Evolutionary conservation across 805 yeast species (phyloP), one percentile per base, ranked within the genome.

Genomic region (Peterozyma toletana): DNA sequence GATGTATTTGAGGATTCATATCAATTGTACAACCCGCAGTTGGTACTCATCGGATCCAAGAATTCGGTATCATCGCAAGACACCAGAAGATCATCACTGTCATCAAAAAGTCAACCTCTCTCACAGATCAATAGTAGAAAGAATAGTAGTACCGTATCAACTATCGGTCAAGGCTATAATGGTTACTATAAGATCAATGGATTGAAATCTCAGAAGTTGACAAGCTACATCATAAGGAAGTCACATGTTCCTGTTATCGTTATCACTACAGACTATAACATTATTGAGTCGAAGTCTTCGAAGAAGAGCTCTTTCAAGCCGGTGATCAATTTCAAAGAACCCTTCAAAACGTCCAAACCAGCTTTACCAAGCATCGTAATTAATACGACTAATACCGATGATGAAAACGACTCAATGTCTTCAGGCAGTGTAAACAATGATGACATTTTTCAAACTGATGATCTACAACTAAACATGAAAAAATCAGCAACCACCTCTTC

Each of bases 1-100:
- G 64, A 67, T 11, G 75, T 76, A 30, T 60, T 81, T 37, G 67
- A 68, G 48, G 83, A 81, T 50, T 70, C 76, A 59, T 64, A 78
- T 52, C 64, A 70, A 43, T 60, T 82, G 27, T 80, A 83, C 56
- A 73, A 71, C 50, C 89, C 90, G 11, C 69, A 71, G 42, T 52
- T 78, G 42, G 71, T 80, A 13, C 60, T 75, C 11, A 69, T 77
- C 4, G 67, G 67, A 10, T 54, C 62, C 10, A 53, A 55, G 52
- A 45, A 53, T 34, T 55, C 53, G 33, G 51, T 54, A 29, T 51
- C 53, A 34, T 48, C 59, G 16, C 59, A 63, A 5, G 40, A 59
- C 5, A 56, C 59, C 18, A 4, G 27, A 21, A 21, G 27, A 21
- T 31, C 34, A 31, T 31, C 34, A 31, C 14, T 11, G 13, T 31